phyloP scores from a whole-genome alignment of 257 asterid species.

The Euphrasia confusa region DNA sequence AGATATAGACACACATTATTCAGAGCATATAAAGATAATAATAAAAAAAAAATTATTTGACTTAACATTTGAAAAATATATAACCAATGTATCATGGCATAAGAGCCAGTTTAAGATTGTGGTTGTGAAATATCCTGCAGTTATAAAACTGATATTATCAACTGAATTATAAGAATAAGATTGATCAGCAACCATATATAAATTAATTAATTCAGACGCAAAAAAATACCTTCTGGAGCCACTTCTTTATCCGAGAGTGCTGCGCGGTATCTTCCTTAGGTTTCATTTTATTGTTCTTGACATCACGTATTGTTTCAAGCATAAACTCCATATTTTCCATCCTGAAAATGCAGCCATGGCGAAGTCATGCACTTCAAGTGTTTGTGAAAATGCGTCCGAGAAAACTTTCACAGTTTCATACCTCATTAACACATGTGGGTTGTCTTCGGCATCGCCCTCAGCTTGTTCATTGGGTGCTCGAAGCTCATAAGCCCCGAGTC shows the following conservation, averaged over 20 bases:
- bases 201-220: background rate
- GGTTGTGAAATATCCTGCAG: too few species aligned
- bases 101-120: too few species aligned
- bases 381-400: too few species aligned
- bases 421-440: too few species aligned
- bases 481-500: slow-evolving; percentile 82
- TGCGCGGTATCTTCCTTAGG: slow-evolving; percentile 63
- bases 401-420: too few species aligned
- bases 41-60: too few species aligned
- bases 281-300: slow-evolving; percentile 83
- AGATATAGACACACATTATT: too few species aligned
- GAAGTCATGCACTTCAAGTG: too few species aligned
- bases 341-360: too few species aligned
- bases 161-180: background rate
- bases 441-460: slow-evolving; percentile 76
- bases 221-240: slow-evolving; percentile 75
- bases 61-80: too few species aligned
- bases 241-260: slow-evolving; percentile 73
- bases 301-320: slow-evolving; percentile 84
- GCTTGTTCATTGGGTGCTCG: slow-evolving; percentile 78
- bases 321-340: slow-evolving; percentile 94
- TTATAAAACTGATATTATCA: background rate
- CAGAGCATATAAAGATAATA: too few species aligned
- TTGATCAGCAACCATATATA: background rate
- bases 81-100: too few species aligned